Percentiles rank a stretch among this genome's conserved stretches.
These are phyloP conservation scores for Podila clonocystis DNA, from an alignment of 192 early-diverging fungal species.

Conservation along the genomic window DNA sequence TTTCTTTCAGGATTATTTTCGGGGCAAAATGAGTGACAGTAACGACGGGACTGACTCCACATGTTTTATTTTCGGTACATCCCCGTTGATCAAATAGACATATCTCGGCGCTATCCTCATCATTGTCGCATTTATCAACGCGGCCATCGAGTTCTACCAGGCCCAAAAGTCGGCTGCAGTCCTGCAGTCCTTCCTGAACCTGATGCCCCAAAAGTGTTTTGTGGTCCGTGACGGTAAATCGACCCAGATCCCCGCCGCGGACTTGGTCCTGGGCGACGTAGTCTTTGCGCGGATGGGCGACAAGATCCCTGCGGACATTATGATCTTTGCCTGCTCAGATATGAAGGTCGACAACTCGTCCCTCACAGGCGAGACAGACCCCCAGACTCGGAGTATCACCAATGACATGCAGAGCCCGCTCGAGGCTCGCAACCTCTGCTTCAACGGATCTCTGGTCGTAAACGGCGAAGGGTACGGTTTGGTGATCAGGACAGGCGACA, in stretches of 20 bases:
- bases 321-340: constrained; percentile 80
- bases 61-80: not conserved
- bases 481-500: constrained; percentile 92
- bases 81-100: constrained; percentile 79
- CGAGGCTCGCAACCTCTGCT: constrained; percentile 92
- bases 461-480: constrained; percentile 91
- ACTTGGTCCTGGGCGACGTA: constrained; percentile 89
- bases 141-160: constrained; percentile 94
- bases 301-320: constrained; percentile 94
- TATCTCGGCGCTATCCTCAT: constrained; percentile 93
- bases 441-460: constrained; percentile 89
- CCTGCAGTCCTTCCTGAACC: constrained; percentile 89
- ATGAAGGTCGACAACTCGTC: constrained; percentile 98
- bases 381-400: constrained; percentile 77
- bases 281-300: constrained; percentile 92
- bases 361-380: constrained; percentile 94
- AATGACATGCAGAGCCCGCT: constrained; percentile 85
- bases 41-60: not conserved
- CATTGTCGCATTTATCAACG: constrained; percentile 89
- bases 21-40: not conserved
- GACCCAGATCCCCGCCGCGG: constrained; percentile 69
- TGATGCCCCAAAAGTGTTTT: constrained; percentile 89
- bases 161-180: constrained; percentile 89
- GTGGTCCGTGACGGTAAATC: constrained; percentile 84
- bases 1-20: not conserved